A percentile compares a stretch with the other conserved stretches of the same genome.
phyloP scores from a whole-genome alignment of 2,329 filamentous ascomycete species.

The Aspergillus candidus region DNA sequence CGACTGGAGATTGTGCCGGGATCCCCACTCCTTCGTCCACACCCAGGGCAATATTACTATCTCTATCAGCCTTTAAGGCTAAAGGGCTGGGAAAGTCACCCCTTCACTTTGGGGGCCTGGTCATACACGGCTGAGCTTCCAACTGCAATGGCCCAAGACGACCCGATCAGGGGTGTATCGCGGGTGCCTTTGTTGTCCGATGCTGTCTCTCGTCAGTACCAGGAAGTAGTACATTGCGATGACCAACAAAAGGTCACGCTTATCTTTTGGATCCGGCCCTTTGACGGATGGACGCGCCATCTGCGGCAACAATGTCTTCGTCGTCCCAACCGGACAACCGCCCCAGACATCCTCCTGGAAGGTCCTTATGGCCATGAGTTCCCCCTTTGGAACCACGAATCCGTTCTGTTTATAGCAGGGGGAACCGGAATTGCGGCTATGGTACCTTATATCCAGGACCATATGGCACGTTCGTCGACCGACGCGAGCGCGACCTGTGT shows the following conservation, averaged over 20 bases:
- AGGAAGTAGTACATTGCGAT: neutral
- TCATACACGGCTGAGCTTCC: constrained; percentile 12
- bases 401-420: constrained; percentile 45
- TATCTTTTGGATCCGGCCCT: constrained; percentile 47
- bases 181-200: constrained; percentile 23
- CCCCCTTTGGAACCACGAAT: constrained; percentile 43
- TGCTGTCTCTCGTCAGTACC: constrained; percentile 1
- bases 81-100: constrained; percentile 47
- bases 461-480: constrained; percentile 16
- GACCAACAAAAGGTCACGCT: constrained; percentile 27
- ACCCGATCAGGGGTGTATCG: constrained; percentile 12
- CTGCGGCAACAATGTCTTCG: constrained; percentile 34
- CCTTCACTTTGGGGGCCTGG: constrained; percentile 42
- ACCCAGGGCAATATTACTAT: constrained; percentile 47
- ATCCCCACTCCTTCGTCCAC: constrained; percentile 28
- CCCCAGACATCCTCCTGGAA: constrained; percentile 42
- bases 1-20: constrained; percentile 41
- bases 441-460: constrained; percentile 40
- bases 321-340: constrained; percentile 18
- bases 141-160: neutral
- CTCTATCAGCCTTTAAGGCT: constrained; percentile 43
- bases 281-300: constrained; percentile 47
- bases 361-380: constrained; percentile 45
- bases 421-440: constrained; percentile 36
- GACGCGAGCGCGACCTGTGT: constrained; percentile 13